Conservation (phyloP, 345 rosid genomes). For the Populus pruinosa region DNA sequence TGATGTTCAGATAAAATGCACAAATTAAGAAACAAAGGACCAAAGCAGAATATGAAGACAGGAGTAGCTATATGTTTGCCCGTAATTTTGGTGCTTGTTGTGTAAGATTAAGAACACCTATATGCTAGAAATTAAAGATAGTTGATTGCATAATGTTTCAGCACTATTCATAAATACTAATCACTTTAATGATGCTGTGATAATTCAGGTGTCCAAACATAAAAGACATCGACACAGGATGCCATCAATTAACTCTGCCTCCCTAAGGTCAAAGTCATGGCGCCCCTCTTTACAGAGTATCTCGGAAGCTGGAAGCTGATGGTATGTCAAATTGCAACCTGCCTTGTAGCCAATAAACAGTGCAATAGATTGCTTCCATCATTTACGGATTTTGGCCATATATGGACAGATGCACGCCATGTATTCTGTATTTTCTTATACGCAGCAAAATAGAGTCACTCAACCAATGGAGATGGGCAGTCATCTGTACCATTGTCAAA, state of each 20-base stretch:
- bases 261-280: slow-evolving; percentile 66
- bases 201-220: slow-evolving; percentile 42
- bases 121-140: not conserved
- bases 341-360: slow-evolving; percentile 7
- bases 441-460: slow-evolving; percentile 8
- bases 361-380: slow-evolving; percentile 17
- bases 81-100: not conserved
- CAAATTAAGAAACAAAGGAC: not conserved
- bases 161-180: not conserved
- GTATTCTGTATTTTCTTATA: not conserved
- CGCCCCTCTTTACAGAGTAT: slow-evolving; percentile 85
- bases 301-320: slow-evolving; percentile 62
- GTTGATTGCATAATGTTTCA: not conserved
- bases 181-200: not conserved
- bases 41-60: not conserved
- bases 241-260: slow-evolving; percentile 36
- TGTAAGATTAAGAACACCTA: not conserved
- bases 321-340: slow-evolving; percentile 10
- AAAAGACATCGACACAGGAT: slow-evolving; percentile 52
- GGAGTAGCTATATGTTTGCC: not conserved
- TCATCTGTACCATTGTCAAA: slow-evolving; percentile 9
- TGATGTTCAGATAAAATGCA: not conserved
- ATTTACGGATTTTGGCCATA: slow-evolving; percentile 15
- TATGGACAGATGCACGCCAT: not conserved
- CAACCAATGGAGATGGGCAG: slow-evolving; percentile 15